Conservation (phyloP, 768 basidiomycete genomes). For the Ramaria sp. region DNA sequence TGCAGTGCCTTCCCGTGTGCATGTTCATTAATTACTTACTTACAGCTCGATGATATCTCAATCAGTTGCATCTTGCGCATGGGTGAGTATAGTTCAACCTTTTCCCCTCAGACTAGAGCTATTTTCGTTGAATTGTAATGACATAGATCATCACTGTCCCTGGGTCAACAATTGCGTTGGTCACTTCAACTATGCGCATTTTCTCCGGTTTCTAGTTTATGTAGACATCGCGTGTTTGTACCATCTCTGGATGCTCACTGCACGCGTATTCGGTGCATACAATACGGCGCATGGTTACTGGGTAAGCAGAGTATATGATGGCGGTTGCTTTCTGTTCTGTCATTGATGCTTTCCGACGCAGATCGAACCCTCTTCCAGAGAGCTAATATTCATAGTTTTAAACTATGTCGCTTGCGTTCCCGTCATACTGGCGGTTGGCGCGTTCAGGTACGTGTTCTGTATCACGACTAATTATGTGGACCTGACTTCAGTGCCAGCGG, state of each 20-base stretch:
- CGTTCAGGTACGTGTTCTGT: constrained; percentile 56
- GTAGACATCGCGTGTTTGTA: constrained; percentile 43
- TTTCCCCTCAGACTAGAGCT: background rate
- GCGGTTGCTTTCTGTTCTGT: background rate
- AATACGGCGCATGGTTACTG: constrained; percentile 30
- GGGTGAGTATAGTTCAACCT: constrained; percentile 37
- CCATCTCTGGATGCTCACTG: constrained; percentile 75
- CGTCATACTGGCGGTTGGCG: constrained; percentile 77
- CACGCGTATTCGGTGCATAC: constrained; percentile 42
- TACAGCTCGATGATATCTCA: background rate
- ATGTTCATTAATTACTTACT: background rate
- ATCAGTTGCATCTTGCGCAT: constrained; percentile 77
- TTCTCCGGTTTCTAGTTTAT: constrained; percentile 39
- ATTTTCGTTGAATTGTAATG: background rate
- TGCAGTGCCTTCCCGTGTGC: constrained; percentile 17
- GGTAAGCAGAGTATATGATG: constrained; percentile 27
- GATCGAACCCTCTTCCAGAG: constrained; percentile 56
- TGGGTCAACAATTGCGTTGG: constrained; percentile 96
- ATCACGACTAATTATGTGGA: background rate
- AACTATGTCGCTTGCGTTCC: constrained; percentile 83
- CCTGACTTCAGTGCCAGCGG: constrained; percentile 33
- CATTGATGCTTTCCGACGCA: constrained; percentile 19
- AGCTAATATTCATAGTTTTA: constrained; percentile 76
- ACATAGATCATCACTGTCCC: constrained; percentile 77
- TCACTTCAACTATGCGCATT: constrained; percentile 80